Evolutionary conservation across 2,329 filamentous ascomycete species (phyloP).

Genomic region (Penicillium brasilianum): DNA sequence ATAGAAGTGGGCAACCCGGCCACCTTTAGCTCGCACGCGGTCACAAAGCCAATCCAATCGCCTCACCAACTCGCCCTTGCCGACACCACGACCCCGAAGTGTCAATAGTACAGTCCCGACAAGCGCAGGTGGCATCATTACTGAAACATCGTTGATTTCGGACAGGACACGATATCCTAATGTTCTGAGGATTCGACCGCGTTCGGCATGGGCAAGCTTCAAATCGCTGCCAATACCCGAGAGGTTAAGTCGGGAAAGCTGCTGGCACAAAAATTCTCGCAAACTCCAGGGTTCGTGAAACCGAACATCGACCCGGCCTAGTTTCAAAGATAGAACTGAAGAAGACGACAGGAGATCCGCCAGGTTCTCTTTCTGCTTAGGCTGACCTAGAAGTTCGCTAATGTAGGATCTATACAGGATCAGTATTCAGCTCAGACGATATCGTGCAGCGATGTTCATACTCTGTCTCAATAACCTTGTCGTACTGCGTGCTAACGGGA

Average conservation of each 20-base stretch:
- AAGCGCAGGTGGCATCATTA: conserved; percentile 96
- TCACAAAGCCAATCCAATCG: conserved; percentile 89
- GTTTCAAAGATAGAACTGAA: conserved; percentile 82
- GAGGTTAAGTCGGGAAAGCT: conserved; percentile 63
- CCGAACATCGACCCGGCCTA: conserved; percentile 90
- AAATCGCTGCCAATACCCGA: conserved; percentile 42
- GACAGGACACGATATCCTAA: conserved; percentile 90
- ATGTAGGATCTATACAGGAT: conserved; percentile 72
- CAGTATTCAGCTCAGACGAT: conserved; percentile 11
- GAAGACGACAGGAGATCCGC: conserved; percentile 87
- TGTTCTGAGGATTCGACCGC: conserved; percentile 77
- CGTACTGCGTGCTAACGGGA: conserved; percentile 95
- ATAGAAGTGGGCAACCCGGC: conserved; percentile 91
- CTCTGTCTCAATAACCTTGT: conserved; percentile 98
- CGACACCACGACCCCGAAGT: conserved; percentile 86
- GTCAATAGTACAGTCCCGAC: conserved; percentile 94
- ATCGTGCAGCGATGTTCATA: conserved; percentile 31
- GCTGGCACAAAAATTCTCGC: conserved; percentile 77
- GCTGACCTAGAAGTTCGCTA: conserved; percentile 87
- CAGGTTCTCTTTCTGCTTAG: conserved; percentile 94
- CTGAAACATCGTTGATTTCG: conserved; percentile 94
- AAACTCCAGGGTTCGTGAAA: conserved; percentile 98
- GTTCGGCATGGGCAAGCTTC: conserved; percentile 57
- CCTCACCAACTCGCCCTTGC: conserved; percentile 80
- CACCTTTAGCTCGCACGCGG: conserved; percentile 82